Evolutionary conservation across 2,329 filamentous ascomycete species (phyloP).

Genomic region (Drechslerella dactyloides): DNA sequence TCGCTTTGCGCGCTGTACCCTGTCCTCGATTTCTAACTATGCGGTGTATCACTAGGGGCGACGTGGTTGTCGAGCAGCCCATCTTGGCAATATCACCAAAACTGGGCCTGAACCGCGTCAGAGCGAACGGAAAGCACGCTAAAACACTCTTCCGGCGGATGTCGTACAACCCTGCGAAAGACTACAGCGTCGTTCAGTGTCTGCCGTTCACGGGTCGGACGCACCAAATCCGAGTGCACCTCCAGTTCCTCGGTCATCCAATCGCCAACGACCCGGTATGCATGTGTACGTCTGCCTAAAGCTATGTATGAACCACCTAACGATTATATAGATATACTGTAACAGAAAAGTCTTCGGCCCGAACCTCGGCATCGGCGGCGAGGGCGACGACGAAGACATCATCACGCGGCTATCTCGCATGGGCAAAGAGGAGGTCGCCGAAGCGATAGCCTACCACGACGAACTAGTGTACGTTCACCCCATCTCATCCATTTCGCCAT

Average conservation of each 20-base stretch:
- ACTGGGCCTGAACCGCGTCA: conserved; percentile 89
- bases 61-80: conserved; percentile 89
- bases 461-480: conserved; percentile 71
- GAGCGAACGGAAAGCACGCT: conserved; percentile 87
- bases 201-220: conserved; percentile 91
- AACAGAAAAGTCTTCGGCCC: conserved; percentile 91
- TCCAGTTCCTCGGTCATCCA: conserved; percentile 92
- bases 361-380: conserved; percentile 69
- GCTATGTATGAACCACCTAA: neutral
- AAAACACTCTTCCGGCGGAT: conserved; percentile 88
- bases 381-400: conserved; percentile 75
- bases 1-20: neutral
- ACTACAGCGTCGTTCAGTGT: conserved; percentile 94
- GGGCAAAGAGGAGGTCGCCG: conserved; percentile 91
- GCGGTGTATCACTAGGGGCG: conserved; percentile 64
- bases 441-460: conserved; percentile 90
- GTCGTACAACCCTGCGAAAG: conserved; percentile 86
- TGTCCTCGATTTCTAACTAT: neutral
- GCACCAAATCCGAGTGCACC: conserved; percentile 91
- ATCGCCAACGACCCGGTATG: conserved; percentile 84
- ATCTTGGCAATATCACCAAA: conserved; percentile 95
- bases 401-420: conserved; percentile 83
- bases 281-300: neutral
- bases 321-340: conserved; percentile 72
- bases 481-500: neutral